phyloP scores from a whole-genome alignment of 371 early-diverging fungal species.

The Syncephalastrum racemosum region DNA sequence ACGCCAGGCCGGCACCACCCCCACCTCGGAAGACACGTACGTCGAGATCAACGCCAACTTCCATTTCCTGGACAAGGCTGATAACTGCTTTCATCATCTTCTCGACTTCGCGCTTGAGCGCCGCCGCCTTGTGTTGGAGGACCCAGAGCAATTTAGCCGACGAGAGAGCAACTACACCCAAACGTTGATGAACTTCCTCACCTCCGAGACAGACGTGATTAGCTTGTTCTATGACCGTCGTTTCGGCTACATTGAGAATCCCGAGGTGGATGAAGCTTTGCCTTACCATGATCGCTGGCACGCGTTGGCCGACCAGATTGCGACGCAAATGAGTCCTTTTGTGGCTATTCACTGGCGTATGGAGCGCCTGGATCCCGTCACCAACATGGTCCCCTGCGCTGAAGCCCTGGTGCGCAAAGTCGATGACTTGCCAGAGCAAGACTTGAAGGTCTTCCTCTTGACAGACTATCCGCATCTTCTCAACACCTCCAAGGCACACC shows the following conservation, averaged over 20 bases:
- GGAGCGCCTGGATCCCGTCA: conserved; percentile 45
- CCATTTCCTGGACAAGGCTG: conserved; percentile 24
- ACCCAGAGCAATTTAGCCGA: conserved; percentile 18
- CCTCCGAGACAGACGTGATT: conserved; percentile 32
- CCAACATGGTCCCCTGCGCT: conserved; percentile 44
- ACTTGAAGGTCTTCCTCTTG: conserved; percentile 31
- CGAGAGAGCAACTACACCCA: conserved; percentile 32
- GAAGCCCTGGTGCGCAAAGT: conserved; percentile 29
- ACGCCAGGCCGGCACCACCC: conserved; percentile 8
- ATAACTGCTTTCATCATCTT: conserved; percentile 25
- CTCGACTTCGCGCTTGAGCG: conserved; percentile 17
- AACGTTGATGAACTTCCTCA: conserved; percentile 24
- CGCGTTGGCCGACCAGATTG: conserved; percentile 32
- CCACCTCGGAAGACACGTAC: conserved; percentile 38
- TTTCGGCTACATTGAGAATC: conserved; percentile 35
- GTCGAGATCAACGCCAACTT: conserved; percentile 32
- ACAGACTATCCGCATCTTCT: conserved; percentile 52
- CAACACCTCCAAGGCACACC: conserved; percentile 27
- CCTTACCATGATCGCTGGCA: conserved; percentile 33
- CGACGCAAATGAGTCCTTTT: conserved; percentile 35
- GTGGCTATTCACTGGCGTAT: conserved; percentile 56
- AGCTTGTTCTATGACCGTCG: conserved; percentile 42
- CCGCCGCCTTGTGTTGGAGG: conserved; percentile 17
- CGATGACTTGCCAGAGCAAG: conserved; percentile 13
- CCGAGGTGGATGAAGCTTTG: conserved; percentile 28